Percentiles rank a stretch among this genome's conserved stretches.
Evolutionary conservation across 208 protist genomes (phyloP).

Genomic region (Strigomonas culicis): DNA sequence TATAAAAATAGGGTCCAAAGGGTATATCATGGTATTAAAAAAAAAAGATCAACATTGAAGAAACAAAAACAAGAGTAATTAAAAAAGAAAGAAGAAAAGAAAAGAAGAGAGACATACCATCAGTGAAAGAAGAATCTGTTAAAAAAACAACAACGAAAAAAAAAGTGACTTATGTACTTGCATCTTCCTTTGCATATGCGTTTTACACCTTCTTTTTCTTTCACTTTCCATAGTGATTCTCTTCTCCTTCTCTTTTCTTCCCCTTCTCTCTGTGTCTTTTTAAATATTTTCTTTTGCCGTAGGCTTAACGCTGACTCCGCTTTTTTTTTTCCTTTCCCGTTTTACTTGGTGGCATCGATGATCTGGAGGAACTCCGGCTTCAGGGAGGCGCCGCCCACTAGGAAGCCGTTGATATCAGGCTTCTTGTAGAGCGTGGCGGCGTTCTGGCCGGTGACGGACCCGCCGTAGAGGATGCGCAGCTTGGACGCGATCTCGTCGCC

Average conservation of each 20-base stretch:
- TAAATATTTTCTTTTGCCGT: background rate
- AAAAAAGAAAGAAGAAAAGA: background rate
- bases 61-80: constrained; percentile 1
- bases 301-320: too few relatives aligned
- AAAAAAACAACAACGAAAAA: constrained; percentile 14
- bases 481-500: constrained; percentile 81
- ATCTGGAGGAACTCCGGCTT: constrained; percentile 96
- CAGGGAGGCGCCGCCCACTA: constrained; percentile 98
- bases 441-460: constrained; percentile 94
- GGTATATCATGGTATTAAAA: background rate
- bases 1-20: too few relatives aligned
- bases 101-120: background rate
- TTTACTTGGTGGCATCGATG: constrained; percentile 81
- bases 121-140: background rate
- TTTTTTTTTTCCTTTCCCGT: background rate
- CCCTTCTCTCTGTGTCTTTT: too few relatives aligned
- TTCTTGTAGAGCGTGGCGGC: constrained; percentile 82
- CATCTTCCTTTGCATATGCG: constrained; percentile 3
- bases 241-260: too few relatives aligned
- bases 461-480: constrained; percentile 98
- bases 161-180: constrained; percentile 11
- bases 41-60: background rate
- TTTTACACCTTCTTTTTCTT: constrained; percentile 11
- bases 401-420: constrained; percentile 98
- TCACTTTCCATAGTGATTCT: too few relatives aligned